phyloP scores from a whole-genome alignment of 176 grass and related monocot species.

The Rhynchospora tenuis region DNA sequence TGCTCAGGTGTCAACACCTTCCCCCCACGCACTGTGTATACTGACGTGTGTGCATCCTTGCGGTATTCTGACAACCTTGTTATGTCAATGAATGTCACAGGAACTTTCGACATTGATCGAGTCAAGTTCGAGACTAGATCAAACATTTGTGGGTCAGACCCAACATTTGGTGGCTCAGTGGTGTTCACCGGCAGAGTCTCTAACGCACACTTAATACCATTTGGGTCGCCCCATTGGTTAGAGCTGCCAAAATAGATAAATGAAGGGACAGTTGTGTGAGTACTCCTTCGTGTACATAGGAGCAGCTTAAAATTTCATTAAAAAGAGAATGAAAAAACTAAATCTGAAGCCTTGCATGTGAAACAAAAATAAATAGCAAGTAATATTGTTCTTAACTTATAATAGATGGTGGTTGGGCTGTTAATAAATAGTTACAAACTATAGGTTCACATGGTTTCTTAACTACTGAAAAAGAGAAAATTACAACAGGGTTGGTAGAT shows the following conservation, averaged over 20 bases:
- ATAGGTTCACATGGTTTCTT: neutral
- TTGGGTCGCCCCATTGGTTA: constrained; percentile 53
- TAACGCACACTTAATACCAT: constrained; percentile 56
- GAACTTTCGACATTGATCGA: constrained; percentile 43
- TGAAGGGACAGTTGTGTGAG: neutral
- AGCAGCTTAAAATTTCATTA: neutral
- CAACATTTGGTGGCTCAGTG: constrained; percentile 33
- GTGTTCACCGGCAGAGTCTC: constrained; percentile 63
- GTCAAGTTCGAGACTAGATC: constrained; percentile 35
- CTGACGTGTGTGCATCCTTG: constrained; percentile 76
- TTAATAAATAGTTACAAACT: neutral
- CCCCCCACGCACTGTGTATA: constrained; percentile 58
- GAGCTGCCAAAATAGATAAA: constrained; percentile 32
- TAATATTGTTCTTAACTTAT: neutral
- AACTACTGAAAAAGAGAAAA: neutral
- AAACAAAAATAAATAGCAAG: neutral
- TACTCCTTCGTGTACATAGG: neutral
- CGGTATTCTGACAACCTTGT: constrained; percentile 78
- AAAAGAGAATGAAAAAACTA: neutral
- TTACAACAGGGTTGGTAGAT: neutral
- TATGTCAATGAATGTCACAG: constrained; percentile 62
- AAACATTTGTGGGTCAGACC: constrained; percentile 45
- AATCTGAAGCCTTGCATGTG: neutral
- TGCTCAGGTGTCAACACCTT: constrained; percentile 63
- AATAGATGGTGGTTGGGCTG: neutral